Evolutionary conservation across 1,284 basidiomycete species (phyloP).

Genomic region (Microbotryomycetes sp.): DNA sequence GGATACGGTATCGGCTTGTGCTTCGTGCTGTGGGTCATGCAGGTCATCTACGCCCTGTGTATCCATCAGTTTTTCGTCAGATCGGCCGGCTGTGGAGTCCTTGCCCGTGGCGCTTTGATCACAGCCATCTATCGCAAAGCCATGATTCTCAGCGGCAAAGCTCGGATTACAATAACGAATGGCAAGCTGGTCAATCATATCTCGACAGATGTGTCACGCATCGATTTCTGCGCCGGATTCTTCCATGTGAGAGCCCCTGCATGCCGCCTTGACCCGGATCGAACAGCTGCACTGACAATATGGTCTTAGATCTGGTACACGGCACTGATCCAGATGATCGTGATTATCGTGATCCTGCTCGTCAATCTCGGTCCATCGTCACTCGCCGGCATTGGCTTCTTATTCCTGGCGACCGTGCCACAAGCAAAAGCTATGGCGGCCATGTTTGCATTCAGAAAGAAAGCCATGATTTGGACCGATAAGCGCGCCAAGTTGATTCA

Average conservation of each 20-base stretch:
- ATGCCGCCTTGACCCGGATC: slow-evolving; percentile 48
- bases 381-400: slow-evolving; percentile 73
- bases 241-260: slow-evolving; percentile 67
- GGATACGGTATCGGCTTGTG: slow-evolving; percentile 68
- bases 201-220: slow-evolving; percentile 81
- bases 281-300: no score
- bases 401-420: slow-evolving; percentile 50
- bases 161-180: slow-evolving; percentile 73
- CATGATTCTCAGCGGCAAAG: slow-evolving; percentile 67
- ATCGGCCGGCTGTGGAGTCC: slow-evolving; percentile 63
- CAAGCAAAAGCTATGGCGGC: slow-evolving; percentile 68
- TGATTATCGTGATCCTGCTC: slow-evolving; percentile 62
- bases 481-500: slow-evolving; percentile 71
- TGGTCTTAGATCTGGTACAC: slow-evolving; percentile 12
- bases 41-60: slow-evolving; percentile 60
- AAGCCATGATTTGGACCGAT: slow-evolving; percentile 86
- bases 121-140: slow-evolving; percentile 77
- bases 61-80: slow-evolving; percentile 60
- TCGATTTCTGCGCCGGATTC: slow-evolving; percentile 74
- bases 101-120: slow-evolving; percentile 78
- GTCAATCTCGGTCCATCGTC: slow-evolving; percentile 69
- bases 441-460: slow-evolving; percentile 62
- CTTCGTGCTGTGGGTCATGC: slow-evolving; percentile 56
- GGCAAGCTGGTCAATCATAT: slow-evolving; percentile 88
- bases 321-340: slow-evolving; percentile 48